Percentiles rank a stretch among this genome's conserved stretches.
Conservation (phyloP, 2,329 filamentous ascomycete species). For the Hypoxylon sp. region DNA sequence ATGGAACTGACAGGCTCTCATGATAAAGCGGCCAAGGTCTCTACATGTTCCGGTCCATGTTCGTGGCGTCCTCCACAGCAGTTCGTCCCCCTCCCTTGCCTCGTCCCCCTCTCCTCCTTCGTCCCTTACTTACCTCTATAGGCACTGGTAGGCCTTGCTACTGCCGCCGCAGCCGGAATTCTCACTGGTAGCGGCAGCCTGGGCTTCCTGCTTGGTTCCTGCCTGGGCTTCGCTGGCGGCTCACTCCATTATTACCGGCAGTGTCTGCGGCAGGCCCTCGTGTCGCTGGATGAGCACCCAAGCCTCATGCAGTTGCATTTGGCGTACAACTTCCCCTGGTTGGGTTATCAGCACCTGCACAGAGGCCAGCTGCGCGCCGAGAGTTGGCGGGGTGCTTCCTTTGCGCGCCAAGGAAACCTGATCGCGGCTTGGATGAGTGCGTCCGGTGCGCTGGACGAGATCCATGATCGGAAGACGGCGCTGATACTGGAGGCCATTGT, state of each 20-base stretch:
- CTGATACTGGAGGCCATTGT: slow-evolving; percentile 35
- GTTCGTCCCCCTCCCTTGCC: slow-evolving; percentile 20
- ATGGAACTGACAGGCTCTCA: background rate
- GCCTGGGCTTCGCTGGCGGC: slow-evolving; percentile 35
- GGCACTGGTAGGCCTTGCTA: slow-evolving; percentile 37
- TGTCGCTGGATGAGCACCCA: slow-evolving; percentile 38
- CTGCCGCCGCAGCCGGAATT: slow-evolving; percentile 32
- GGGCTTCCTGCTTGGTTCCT: slow-evolving; percentile 38
- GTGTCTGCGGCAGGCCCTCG: slow-evolving; percentile 34
- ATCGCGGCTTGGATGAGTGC: slow-evolving; percentile 44
- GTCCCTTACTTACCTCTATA: background rate
- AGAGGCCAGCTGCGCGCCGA: slow-evolving; percentile 21
- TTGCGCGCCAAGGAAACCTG: slow-evolving; percentile 38
- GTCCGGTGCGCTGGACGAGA: slow-evolving; percentile 38
- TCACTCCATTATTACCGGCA: slow-evolving; percentile 39
- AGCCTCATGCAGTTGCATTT: slow-evolving; percentile 40
- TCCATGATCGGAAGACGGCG: slow-evolving; percentile 38
- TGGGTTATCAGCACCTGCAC: slow-evolving; percentile 30
- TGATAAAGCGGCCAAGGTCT: slow-evolving; percentile 39
- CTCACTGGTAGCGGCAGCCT: slow-evolving; percentile 34
- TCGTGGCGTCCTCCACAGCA: slow-evolving; percentile 39
- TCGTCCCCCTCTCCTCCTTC: background rate
- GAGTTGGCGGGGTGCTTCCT: slow-evolving; percentile 27
- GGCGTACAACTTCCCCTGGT: slow-evolving; percentile 41
- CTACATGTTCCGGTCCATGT: slow-evolving; percentile 44